A percentile compares a stretch with the other conserved stretches of the same genome.
phyloP scores from a whole-genome alignment of 2,329 filamentous ascomycete species.

The Neophaeococcomyces mojaviensis region DNA sequence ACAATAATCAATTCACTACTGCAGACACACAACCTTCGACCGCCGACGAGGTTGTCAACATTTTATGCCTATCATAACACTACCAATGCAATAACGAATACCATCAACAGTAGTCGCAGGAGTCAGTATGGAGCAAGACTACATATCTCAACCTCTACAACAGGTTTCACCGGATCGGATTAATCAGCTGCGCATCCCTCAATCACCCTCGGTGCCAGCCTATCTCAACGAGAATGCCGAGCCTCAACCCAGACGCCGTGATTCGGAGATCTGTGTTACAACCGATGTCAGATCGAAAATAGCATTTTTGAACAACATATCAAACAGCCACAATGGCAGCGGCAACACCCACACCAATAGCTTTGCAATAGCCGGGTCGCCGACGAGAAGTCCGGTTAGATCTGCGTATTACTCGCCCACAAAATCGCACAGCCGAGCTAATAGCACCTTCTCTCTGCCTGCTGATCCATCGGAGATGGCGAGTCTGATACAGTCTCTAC shows the following conservation, averaged over 20 bases:
- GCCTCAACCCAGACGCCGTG: slow-evolving; percentile 29
- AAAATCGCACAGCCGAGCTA: slow-evolving; percentile 26
- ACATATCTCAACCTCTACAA: slow-evolving; percentile 27
- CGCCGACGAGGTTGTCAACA: neutral
- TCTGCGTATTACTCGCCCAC: slow-evolving; percentile 12
- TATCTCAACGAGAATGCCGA: slow-evolving; percentile 26
- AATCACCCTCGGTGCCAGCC: slow-evolving; percentile 32
- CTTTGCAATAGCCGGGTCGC: slow-evolving; percentile 3
- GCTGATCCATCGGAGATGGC: neutral
- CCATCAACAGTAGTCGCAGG: neutral
- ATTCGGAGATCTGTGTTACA: slow-evolving; percentile 22
- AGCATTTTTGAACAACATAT: slow-evolving; percentile 39
- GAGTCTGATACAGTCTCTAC: slow-evolving; percentile 28
- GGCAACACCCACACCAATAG: slow-evolving; percentile 24
- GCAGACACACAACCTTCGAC: neutral
- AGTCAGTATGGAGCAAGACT: slow-evolving; percentile 7
- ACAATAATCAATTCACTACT: neutral
- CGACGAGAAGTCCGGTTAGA: slow-evolving; percentile 4
- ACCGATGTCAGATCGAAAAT: slow-evolving; percentile 42
- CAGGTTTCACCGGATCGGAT: slow-evolving; percentile 43
- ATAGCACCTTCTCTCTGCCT: slow-evolving; percentile 30
- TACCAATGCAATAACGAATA: slow-evolving; percentile 6
- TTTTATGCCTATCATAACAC: neutral
- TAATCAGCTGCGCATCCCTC: slow-evolving; percentile 38
- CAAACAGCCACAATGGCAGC: slow-evolving; percentile 23